phyloP scores from a whole-genome alignment of 192 early-diverging fungal genomes.

The Lobosporangium transversale region DNA sequence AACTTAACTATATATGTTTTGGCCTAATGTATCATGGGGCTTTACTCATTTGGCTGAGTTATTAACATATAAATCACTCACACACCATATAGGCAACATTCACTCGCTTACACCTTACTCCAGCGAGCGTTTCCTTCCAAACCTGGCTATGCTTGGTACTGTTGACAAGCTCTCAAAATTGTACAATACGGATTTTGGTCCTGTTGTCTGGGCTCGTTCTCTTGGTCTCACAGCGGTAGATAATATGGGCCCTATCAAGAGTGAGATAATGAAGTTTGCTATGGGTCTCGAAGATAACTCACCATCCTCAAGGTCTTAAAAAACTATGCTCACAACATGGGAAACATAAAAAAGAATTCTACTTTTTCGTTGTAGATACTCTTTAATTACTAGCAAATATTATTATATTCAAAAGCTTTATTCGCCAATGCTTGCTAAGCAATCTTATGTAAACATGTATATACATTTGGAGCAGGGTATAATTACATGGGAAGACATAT shows the following conservation, averaged over 20 bases:
- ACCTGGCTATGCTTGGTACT: conserved; percentile 85
- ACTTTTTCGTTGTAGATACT: too few species aligned
- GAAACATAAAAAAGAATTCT: too few species aligned
- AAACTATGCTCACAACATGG: neutral
- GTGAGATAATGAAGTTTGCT: conserved; percentile 65
- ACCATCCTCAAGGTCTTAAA: neutral
- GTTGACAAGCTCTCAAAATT: conserved; percentile 84
- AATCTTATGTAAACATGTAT: too few species aligned
- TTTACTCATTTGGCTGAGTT: too few species aligned
- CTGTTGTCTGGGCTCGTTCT: conserved; percentile 75
- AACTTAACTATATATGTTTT: too few species aligned
- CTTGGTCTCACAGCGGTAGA: conserved; percentile 79
- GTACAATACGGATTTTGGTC: conserved; percentile 73
- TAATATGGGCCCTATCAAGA: conserved; percentile 71
- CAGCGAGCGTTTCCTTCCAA: conserved; percentile 81
- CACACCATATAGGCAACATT: conserved; percentile 56
- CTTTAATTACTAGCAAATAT: too few species aligned
- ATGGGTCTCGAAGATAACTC: conserved; percentile 59
- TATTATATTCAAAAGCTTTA: too few species aligned
- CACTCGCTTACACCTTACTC: conserved; percentile 84
- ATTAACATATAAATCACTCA: neutral
- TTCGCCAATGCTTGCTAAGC: too few species aligned
- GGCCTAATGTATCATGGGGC: too few species aligned
- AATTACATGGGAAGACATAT: too few species aligned
- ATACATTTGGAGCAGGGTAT: too few species aligned